Conservation (phyloP, 1,139 yeast genomes). For the Debaryomycetaceae sp. region DNA sequence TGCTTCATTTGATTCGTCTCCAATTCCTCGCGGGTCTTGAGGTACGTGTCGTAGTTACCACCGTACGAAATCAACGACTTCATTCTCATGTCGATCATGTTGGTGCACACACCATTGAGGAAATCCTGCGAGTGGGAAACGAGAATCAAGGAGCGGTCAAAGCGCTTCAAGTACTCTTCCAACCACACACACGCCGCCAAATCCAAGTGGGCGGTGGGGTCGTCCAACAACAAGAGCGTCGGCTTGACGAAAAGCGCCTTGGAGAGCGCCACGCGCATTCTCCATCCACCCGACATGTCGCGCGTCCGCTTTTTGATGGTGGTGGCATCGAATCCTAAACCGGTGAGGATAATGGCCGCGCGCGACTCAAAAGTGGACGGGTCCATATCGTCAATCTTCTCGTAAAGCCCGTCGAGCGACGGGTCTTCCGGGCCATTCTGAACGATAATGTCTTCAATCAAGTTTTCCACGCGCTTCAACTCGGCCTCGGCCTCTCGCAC, state of each 20-base stretch:
- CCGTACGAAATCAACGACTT: slow-evolving; percentile 66
- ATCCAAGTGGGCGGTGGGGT: slow-evolving; percentile 99
- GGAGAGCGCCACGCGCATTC: slow-evolving; percentile 84
- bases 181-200: slow-evolving; percentile 99
- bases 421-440: slow-evolving; percentile 93
- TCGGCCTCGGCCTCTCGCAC: slow-evolving; percentile 93
- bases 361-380: slow-evolving; percentile 93
- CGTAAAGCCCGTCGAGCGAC: slow-evolving; percentile 77
- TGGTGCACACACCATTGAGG: slow-evolving; percentile 96
- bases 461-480: slow-evolving; percentile 81
- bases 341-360: slow-evolving; percentile 91
- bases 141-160: slow-evolving; percentile 83
- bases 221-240: slow-evolving; percentile 78
- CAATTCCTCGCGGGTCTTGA: slow-evolving; percentile 86
- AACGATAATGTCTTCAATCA: slow-evolving; percentile 81
- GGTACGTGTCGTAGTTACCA: slow-evolving; percentile 97
- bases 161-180: slow-evolving; percentile 93
- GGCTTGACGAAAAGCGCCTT: slow-evolving; percentile 86
- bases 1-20: slow-evolving; percentile 98
- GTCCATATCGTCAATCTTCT: slow-evolving; percentile 92
- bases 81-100: slow-evolving; percentile 95
- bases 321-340: slow-evolving; percentile 86
- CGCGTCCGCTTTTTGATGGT: slow-evolving; percentile 82
- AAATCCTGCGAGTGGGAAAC: slow-evolving; percentile 99
- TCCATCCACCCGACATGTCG: slow-evolving; percentile 99